Percentiles rank a stretch among this genome's conserved stretches.
Conservation (phyloP, 2,329 filamentous ascomycete species). For the Fusarium sp. region DNA sequence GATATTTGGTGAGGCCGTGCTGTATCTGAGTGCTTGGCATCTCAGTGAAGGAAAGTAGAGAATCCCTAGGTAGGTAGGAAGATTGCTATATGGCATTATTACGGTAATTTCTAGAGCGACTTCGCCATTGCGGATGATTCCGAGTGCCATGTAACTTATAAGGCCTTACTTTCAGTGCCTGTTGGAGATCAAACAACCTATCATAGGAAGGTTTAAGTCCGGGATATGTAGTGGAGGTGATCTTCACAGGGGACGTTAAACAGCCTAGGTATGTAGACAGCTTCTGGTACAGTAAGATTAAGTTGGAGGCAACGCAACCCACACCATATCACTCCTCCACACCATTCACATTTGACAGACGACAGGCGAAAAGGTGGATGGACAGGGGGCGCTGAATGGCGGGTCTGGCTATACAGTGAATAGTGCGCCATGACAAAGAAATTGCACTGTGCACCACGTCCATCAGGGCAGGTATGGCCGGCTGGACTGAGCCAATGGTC, state of each 20-base stretch:
- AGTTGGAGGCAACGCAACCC: constrained; percentile 6
- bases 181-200: neutral
- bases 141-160: neutral
- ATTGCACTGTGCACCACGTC: constrained; percentile 5
- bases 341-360: constrained; percentile 19
- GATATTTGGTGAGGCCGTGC: constrained; percentile 1
- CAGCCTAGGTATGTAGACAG: neutral
- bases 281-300: constrained; percentile 13
- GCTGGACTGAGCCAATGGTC: constrained; percentile 16
- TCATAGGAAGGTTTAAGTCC: neutral
- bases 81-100: neutral
- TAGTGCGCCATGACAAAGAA: neutral
- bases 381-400: constrained; percentile 30
- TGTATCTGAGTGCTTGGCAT: neutral
- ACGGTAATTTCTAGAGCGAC: neutral
- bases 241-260: constrained; percentile 8
- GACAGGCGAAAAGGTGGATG: constrained; percentile 23
- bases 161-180: neutral
- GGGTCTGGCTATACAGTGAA: constrained; percentile 1
- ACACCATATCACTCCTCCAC: constrained; percentile 19
- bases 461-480: constrained; percentile 1
- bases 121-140: neutral
- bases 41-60: neutral
- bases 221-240: neutral
- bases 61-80: no score